Evolutionary conservation across 441 rosid species (phyloP).

Genomic region (Erodium chrysanthum): DNA sequence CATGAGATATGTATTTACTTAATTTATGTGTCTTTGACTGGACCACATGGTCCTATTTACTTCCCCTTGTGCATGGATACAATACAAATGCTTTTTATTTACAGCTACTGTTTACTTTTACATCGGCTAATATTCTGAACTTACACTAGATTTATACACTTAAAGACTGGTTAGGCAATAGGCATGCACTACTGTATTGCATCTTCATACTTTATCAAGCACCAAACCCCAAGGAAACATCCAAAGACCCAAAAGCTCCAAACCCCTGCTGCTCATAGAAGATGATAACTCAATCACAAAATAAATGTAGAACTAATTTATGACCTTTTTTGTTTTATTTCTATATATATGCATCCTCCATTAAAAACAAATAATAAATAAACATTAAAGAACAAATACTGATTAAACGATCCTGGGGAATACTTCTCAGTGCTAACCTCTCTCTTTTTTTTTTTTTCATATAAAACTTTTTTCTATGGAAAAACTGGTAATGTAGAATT

Average conservation of each 20-base stretch:
- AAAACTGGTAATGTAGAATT: background rate
- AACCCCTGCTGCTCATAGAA: no score
- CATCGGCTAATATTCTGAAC: background rate
- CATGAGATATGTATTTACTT: no score
- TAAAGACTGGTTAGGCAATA: background rate
- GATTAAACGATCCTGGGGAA: background rate
- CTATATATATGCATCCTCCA: background rate
- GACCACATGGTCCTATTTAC: background rate
- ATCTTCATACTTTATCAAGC: background rate
- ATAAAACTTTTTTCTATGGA: background rate
- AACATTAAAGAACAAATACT: background rate
- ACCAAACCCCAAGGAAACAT: background rate
- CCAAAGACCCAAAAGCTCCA: background rate
- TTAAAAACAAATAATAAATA: background rate
- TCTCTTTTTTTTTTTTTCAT: background rate
- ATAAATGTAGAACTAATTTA: background rate
- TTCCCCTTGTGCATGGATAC: background rate
- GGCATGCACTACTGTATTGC: background rate
- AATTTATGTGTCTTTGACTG: no score
- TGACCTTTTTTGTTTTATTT: background rate
- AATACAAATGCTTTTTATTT: background rate
- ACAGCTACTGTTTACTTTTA: background rate
- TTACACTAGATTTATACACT: no score
- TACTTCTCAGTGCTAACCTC: background rate
- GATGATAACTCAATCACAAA: background rate